These are phyloP conservation scores for Aspergillus bridgeri DNA, from an alignment of 495 filamentous ascomycete species.

Conservation along the genomic window DNA sequence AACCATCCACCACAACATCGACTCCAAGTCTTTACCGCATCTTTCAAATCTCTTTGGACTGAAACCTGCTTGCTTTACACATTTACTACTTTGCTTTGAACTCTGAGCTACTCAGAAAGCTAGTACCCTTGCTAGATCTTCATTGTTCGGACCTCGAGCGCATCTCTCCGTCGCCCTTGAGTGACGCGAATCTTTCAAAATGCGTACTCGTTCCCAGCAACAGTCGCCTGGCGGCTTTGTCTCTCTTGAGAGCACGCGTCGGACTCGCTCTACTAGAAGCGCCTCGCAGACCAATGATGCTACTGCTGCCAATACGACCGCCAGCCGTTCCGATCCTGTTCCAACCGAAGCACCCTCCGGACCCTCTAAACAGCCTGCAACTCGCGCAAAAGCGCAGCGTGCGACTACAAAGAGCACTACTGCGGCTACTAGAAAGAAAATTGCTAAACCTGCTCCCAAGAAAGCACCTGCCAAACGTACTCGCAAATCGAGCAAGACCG, in stretches of 20 bases:
- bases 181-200: constrained; percentile 9
- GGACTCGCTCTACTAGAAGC: constrained; percentile 17
- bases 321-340: background rate
- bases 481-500: no score
- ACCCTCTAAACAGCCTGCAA: constrained; percentile 13
- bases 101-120: background rate
- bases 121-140: background rate
- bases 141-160: constrained; percentile 1
- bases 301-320: background rate
- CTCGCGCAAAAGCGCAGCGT: constrained; percentile 16
- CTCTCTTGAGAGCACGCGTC: constrained; percentile 21
- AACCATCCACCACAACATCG: background rate
- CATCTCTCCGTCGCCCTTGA: background rate
- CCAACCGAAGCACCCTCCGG: background rate
- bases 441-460: constrained; percentile 7
- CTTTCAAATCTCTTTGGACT: background rate
- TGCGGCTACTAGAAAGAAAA: constrained; percentile 5
- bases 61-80: background rate
- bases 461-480: no score
- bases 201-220: constrained; percentile 27
- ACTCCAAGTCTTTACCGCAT: background rate
- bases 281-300: constrained; percentile 7
- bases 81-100: background rate
- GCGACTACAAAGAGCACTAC: constrained; percentile 8
- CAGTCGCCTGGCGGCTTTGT: constrained; percentile 23